Conservation (phyloP, 2,329 filamentous ascomycete species). For the Lanzia echinophila region DNA sequence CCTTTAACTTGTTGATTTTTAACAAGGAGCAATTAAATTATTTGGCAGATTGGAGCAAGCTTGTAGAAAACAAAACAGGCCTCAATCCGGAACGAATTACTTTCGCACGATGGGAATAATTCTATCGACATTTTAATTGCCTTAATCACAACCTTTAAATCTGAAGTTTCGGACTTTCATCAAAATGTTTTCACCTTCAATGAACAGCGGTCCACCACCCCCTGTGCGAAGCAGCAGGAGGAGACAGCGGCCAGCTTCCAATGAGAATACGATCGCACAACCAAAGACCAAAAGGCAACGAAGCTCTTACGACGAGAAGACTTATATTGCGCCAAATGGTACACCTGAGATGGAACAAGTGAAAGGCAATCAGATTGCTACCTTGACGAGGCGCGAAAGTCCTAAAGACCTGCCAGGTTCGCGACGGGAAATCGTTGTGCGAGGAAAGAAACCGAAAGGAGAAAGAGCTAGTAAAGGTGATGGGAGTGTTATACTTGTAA, state of each 20-base stretch:
- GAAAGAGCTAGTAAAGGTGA: slow-evolving; percentile 64
- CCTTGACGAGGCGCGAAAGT: slow-evolving; percentile 34
- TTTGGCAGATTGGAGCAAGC: not conserved
- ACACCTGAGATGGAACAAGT: slow-evolving; percentile 50
- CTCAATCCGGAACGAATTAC: not conserved
- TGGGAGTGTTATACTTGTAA: slow-evolving; percentile 58
- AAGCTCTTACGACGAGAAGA: slow-evolving; percentile 50
- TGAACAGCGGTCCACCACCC: slow-evolving; percentile 43
- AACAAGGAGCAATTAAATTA: not conserved
- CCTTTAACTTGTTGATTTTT: not conserved
- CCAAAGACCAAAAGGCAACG: slow-evolving; percentile 60
- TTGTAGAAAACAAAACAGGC: not conserved
- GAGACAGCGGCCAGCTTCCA: slow-evolving; percentile 52
- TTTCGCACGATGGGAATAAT: slow-evolving; percentile 1
- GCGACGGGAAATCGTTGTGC: slow-evolving; percentile 47
- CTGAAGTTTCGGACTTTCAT: not conserved
- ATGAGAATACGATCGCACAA: slow-evolving; percentile 46
- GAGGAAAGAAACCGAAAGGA: slow-evolving; percentile 56
- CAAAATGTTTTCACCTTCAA: slow-evolving; percentile 53
- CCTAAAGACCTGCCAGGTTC: slow-evolving; percentile 21
- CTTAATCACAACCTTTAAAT: not conserved
- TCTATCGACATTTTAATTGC: not conserved
- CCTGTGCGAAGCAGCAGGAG: slow-evolving; percentile 52
- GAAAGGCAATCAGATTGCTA: slow-evolving; percentile 42
- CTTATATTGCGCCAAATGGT: slow-evolving; percentile 42